Percentiles rank a stretch among this genome's conserved stretches.
These are phyloP conservation scores for Calonectria hawksworthii DNA, from an alignment of 2,329 filamentous ascomycete species.

Conservation along the genomic window DNA sequence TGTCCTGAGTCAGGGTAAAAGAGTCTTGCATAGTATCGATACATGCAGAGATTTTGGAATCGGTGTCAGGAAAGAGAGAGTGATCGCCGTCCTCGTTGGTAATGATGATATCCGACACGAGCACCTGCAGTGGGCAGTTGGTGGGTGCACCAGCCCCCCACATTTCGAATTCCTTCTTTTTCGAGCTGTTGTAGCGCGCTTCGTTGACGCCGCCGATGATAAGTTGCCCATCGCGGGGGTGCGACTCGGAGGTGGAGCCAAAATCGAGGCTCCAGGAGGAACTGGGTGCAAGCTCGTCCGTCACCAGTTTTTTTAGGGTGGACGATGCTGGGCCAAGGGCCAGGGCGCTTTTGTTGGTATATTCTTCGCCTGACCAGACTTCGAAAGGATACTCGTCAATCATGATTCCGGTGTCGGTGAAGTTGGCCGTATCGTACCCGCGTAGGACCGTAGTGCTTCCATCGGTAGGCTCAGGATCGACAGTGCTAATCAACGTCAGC, in stretches of 20 bases:
- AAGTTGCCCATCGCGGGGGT: constrained; percentile 22
- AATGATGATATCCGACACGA: constrained; percentile 20
- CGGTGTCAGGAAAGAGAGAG: constrained; percentile 16
- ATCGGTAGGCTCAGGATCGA: constrained; percentile 11
- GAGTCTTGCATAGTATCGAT: constrained; percentile 27
- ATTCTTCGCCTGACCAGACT: constrained; percentile 17
- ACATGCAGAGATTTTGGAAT: constrained; percentile 21
- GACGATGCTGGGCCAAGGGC: constrained; percentile 18
- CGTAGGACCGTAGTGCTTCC: constrained; percentile 12
- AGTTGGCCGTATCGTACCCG: constrained; percentile 24
- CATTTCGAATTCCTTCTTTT: constrained; percentile 22
- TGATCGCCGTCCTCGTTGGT: constrained; percentile 23
- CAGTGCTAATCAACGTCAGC: constrained; percentile 2
- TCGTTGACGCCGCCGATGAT: constrained; percentile 26
- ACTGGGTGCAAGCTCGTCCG: constrained; percentile 7
- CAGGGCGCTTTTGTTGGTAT: constrained; percentile 16
- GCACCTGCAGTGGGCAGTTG: constrained; percentile 23
- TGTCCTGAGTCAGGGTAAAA: constrained; percentile 20
- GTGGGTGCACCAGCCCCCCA: constrained; percentile 22
- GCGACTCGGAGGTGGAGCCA: constrained; percentile 18
- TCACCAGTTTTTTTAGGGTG: neutral
- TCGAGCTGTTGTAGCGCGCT: constrained; percentile 3
- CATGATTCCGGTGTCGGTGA: constrained; percentile 4
- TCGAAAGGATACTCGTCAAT: constrained; percentile 17
- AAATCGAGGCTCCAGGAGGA: constrained; percentile 17